Evolutionary conservation across 2,329 filamentous ascomycete genomes (phyloP).

Genomic region (Helotiales sp.): DNA sequence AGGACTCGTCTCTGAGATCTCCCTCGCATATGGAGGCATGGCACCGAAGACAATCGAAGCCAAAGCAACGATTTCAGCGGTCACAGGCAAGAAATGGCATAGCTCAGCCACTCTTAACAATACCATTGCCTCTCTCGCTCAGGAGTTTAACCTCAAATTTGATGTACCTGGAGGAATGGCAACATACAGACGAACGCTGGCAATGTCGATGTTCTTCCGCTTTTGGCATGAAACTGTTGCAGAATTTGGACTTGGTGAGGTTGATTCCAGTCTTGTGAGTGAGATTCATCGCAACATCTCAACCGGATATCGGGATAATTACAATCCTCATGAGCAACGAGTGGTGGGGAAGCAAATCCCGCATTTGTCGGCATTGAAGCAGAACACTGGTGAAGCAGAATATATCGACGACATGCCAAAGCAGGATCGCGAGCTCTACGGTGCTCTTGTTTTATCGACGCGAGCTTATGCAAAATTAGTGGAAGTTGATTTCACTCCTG

Average conservation of each 20-base stretch:
- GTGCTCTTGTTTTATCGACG: conserved; percentile 81
- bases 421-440: conserved; percentile 82
- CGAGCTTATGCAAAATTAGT: conserved; percentile 84
- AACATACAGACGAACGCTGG: conserved; percentile 85
- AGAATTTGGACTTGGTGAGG: conserved; percentile 50
- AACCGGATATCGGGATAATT: conserved; percentile 70
- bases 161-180: conserved; percentile 96
- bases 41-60: conserved; percentile 83
- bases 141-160: conserved; percentile 83
- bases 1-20: conserved; percentile 69
- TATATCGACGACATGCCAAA: conserved; percentile 93
- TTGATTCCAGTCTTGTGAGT: conserved; percentile 72
- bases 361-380: conserved; percentile 86
- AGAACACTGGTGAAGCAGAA: conserved; percentile 88
- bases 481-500: conserved; percentile 70
- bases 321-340: conserved; percentile 75
- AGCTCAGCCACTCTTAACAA: conserved; percentile 81
- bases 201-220: conserved; percentile 90
- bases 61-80: conserved; percentile 68
- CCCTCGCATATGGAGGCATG: conserved; percentile 91
- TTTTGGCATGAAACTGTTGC: conserved; percentile 88
- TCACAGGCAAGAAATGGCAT: conserved; percentile 75
- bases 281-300: conserved; percentile 87
- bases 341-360: conserved; percentile 79
- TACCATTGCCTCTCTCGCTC: conserved; percentile 77